phyloP scores from a whole-genome alignment of 139 green algal genomes.

The Chlamydomonas schloesseri region DNA sequence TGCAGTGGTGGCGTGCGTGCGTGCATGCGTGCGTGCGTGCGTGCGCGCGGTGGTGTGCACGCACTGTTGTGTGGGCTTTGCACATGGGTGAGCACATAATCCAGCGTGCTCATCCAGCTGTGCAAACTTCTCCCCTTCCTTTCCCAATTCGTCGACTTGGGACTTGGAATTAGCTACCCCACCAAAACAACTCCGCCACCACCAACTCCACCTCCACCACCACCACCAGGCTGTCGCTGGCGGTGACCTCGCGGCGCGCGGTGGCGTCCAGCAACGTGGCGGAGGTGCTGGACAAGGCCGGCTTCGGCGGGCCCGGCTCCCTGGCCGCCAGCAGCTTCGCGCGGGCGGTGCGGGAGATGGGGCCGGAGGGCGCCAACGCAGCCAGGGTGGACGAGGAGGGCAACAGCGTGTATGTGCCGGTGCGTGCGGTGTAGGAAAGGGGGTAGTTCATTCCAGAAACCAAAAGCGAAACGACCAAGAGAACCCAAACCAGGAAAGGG shows the following conservation, averaged over 20 bases:
- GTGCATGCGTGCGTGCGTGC: neutral
- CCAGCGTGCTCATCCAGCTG: no score
- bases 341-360: neutral
- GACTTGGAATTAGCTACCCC: no score
- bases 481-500: no score
- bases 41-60: neutral
- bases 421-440: no score
- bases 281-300: neutral
- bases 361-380: neutral
- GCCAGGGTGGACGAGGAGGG: neutral
- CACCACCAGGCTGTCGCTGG: slow-evolving; percentile 2
- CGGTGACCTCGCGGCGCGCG: neutral
- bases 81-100: no score
- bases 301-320: neutral
- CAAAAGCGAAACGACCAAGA: no score
- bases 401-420: neutral
- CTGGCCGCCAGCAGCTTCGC: neutral
- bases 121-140: no score
- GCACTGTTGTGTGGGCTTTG: no score
- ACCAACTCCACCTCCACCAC: neutral
- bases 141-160: no score
- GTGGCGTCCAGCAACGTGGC: neutral
- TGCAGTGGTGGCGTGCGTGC: neutral
- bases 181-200: neutral
- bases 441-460: no score